Conservation (phyloP, 176 grass and related monocot species). For the Carex myosuroides region DNA sequence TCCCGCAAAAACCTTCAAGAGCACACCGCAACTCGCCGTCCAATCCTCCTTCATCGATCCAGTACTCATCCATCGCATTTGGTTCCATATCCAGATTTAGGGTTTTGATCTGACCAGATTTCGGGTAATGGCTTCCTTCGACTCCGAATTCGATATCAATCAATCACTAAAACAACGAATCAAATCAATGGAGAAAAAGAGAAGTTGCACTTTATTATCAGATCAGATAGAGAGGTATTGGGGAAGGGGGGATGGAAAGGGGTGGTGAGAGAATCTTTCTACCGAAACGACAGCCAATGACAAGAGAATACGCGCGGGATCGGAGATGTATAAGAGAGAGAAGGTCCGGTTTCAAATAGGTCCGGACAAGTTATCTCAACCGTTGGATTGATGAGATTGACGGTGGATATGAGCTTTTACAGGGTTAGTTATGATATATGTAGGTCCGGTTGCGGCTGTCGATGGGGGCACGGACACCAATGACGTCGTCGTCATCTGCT, state of each 20-base stretch:
- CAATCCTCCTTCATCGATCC: conserved; percentile 32
- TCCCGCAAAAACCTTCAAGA: conserved; percentile 28
- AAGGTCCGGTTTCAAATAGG: background rate
- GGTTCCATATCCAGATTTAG: conserved; percentile 13
- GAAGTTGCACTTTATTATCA: background rate
- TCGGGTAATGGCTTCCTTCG: background rate
- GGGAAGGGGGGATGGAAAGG: background rate
- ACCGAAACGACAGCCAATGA: background rate
- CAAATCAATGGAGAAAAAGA: background rate
- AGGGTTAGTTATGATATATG: background rate
- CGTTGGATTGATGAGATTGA: background rate
- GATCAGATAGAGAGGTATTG: background rate
- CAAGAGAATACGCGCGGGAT: conserved; percentile 2
- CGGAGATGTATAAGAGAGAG: background rate
- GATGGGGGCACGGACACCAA: background rate
- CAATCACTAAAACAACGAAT: background rate
- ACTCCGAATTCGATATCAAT: background rate
- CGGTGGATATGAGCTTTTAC: background rate
- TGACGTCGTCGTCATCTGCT: conserved; percentile 17
- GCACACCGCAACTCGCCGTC: conserved; percentile 36
- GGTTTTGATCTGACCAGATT: background rate
- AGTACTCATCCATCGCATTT: conserved; percentile 39
- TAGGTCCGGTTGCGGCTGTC: background rate
- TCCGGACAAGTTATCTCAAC: background rate
- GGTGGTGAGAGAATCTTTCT: background rate